Percentiles rank a stretch among this genome's conserved stretches.
phyloP scores from a whole-genome alignment of 2,329 filamentous ascomycete genomes.

The Calonectria henricotiae region DNA sequence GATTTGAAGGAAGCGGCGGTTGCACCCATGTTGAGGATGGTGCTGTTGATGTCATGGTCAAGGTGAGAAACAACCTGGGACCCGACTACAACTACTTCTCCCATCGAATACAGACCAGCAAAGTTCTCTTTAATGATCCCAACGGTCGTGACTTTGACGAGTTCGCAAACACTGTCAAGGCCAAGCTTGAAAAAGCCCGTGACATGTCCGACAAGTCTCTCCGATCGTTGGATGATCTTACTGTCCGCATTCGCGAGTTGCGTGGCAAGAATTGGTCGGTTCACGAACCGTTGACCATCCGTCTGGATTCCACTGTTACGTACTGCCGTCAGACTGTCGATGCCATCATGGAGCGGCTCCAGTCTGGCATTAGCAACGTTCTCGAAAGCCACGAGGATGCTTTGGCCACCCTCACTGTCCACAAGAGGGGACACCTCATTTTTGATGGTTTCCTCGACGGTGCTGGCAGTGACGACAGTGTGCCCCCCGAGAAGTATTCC shows the following conservation, averaged over 20 bases:
- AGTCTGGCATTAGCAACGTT: constrained; percentile 67
- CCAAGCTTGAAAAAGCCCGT: constrained; percentile 58
- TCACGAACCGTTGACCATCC: constrained; percentile 65
- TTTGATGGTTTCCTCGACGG: constrained; percentile 53
- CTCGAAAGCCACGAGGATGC: constrained; percentile 65
- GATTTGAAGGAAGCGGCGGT: constrained; percentile 57
- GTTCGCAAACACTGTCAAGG: constrained; percentile 62
- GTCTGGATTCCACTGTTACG: constrained; percentile 61
- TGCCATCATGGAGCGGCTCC: constrained; percentile 68
- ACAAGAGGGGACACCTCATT: constrained; percentile 70
- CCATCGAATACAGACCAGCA: constrained; percentile 62
- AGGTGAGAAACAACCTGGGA: constrained; percentile 68
- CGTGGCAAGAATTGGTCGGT: constrained; percentile 65
- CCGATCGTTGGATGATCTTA: constrained; percentile 64
- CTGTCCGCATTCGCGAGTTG: constrained; percentile 66
- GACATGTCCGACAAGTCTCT: constrained; percentile 63
- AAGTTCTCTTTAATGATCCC: constrained; percentile 64
- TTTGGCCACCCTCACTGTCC: constrained; percentile 63
- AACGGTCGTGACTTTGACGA: constrained; percentile 63
- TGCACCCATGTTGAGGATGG: constrained; percentile 63
- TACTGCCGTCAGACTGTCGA: constrained; percentile 65
- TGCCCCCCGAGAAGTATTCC: constrained; percentile 54
- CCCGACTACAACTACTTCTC: constrained; percentile 64
- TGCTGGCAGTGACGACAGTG: constrained; percentile 56
- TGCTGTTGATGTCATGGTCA: constrained; percentile 64